phyloP scores from a whole-genome alignment of 306 rosid genomes.

The Rosa rugosa region DNA sequence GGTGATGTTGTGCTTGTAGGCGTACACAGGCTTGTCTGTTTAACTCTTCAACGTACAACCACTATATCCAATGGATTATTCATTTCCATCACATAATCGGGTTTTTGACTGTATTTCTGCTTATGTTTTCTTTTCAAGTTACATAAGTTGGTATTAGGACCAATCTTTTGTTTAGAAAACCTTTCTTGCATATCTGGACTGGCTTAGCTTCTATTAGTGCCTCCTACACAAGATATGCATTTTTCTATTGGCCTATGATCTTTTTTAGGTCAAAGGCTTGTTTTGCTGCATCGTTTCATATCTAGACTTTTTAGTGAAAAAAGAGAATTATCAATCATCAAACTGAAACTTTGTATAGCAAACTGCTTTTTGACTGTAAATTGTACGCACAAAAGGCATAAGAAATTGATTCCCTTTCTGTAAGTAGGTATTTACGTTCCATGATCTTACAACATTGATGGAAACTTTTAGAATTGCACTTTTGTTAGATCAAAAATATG shows the following conservation, averaged over 20 bases:
- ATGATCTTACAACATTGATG: no score
- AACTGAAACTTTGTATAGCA: no score
- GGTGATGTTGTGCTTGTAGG: slow-evolving; percentile 31
- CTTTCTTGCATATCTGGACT: slow-evolving; percentile 7
- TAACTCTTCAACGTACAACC: slow-evolving; percentile 76
- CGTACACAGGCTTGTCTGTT: slow-evolving; percentile 68
- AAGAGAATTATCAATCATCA: no score
- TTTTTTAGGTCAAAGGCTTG: no score
- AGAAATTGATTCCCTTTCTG: no score
- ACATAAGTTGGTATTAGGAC: neutral
- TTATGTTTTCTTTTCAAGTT: slow-evolving; percentile 3
- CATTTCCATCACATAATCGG: slow-evolving; percentile 53
- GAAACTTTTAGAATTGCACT: no score
- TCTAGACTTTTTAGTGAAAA: no score
- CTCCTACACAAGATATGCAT: neutral
- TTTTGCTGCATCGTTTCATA: no score
- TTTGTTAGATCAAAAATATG: no score
- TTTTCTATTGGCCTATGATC: neutral
- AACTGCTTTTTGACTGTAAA: no score
- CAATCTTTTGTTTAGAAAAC: neutral
- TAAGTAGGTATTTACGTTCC: no score
- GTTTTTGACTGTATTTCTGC: slow-evolving; percentile 30
- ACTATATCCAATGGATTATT: slow-evolving; percentile 59
- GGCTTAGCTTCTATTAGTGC: neutral
- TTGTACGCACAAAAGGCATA: no score